Conservation (phyloP, 2,329 filamentous ascomycete species). For the Helotiales sp. region DNA sequence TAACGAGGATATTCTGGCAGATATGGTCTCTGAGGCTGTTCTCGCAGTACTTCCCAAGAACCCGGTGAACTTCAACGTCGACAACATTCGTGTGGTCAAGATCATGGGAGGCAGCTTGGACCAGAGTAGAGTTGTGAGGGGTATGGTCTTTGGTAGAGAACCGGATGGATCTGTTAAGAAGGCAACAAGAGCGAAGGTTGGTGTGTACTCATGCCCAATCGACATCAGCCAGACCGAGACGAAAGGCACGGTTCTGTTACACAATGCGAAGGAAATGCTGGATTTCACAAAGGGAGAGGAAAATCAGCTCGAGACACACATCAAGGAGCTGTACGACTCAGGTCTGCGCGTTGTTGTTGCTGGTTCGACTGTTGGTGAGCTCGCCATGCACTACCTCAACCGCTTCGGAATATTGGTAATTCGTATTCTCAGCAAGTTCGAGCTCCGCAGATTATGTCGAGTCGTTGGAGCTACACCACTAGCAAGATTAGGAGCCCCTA, state of each 20-base stretch:
- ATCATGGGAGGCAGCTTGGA: slow-evolving; percentile 97
- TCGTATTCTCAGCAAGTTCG: slow-evolving; percentile 97
- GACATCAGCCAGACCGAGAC: slow-evolving; percentile 97
- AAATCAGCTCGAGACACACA: slow-evolving; percentile 79
- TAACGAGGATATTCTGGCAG: slow-evolving; percentile 83
- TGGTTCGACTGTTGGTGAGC: slow-evolving; percentile 89
- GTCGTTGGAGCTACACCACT: slow-evolving; percentile 97
- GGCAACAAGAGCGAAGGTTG: slow-evolving; percentile 89
- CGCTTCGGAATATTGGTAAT: slow-evolving; percentile 94
- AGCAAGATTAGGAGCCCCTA: slow-evolving; percentile 90
- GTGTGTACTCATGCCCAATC: slow-evolving; percentile 93
- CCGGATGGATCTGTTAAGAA: slow-evolving; percentile 93
- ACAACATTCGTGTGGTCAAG: slow-evolving; percentile 98
- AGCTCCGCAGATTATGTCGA: slow-evolving; percentile 89
- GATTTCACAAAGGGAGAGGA: slow-evolving; percentile 98
- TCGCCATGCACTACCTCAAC: slow-evolving; percentile 97
- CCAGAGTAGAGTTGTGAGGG: slow-evolving; percentile 91
- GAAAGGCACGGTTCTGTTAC: slow-evolving; percentile 93
- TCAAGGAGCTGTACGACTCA: slow-evolving; percentile 96
- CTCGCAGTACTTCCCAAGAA: slow-evolving; percentile 94
- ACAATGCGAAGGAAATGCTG: slow-evolving; percentile 98
- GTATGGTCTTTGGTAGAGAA: slow-evolving; percentile 97
- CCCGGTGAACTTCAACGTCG: slow-evolving; percentile 93
- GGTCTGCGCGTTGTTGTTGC: slow-evolving; percentile 90
- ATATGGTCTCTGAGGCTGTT: slow-evolving; percentile 81